Percentiles rank a stretch among this genome's conserved stretches.
These are phyloP conservation scores for Lunasporangiospora selenospora DNA, from an alignment of 192 early-diverging fungal species.

Conservation along the genomic window DNA sequence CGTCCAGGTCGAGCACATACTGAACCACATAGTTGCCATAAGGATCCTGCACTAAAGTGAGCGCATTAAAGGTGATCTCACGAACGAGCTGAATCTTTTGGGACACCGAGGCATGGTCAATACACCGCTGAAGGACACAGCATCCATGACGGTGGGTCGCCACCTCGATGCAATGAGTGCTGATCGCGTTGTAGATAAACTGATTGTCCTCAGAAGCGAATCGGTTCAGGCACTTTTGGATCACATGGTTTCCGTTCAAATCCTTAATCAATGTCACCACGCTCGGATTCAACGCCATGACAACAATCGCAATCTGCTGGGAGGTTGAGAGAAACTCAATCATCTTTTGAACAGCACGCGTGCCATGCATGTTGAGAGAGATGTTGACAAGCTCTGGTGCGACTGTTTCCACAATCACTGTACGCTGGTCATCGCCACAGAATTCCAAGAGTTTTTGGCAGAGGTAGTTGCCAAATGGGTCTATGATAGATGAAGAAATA, in stretches of 20 bases:
- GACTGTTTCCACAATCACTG: conserved; percentile 74
- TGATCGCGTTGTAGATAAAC: conserved; percentile 88
- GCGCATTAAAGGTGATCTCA: conserved; percentile 75
- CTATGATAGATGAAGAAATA: conserved; percentile 32
- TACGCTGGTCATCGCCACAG: conserved; percentile 78
- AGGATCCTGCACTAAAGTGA: conserved; percentile 85
- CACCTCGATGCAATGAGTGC: conserved; percentile 77
- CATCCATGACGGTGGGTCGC: conserved; percentile 93
- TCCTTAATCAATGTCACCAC: conserved; percentile 89
- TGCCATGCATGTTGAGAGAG: conserved; percentile 92
- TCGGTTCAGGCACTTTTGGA: conserved; percentile 88
- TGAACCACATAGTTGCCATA: conserved; percentile 96
- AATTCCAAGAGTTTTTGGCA: conserved; percentile 90
- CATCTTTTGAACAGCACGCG: conserved; percentile 91
- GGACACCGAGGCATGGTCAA: conserved; percentile 76
- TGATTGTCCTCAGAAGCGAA: conserved; percentile 80
- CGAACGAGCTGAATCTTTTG: conserved; percentile 81
- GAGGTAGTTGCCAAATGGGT: conserved; percentile 93
- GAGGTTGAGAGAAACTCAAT: conserved; percentile 77
- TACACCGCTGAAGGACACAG: conserved; percentile 91
- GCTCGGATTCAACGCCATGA: conserved; percentile 68
- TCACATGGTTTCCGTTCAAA: conserved; percentile 91
- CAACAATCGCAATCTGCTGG: conserved; percentile 73
- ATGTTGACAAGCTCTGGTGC: conserved; percentile 79
- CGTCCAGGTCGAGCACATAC: conserved; percentile 84